phyloP scores from a whole-genome alignment of 1,139 yeast genomes.

The Suhomyces atakaporum region DNA sequence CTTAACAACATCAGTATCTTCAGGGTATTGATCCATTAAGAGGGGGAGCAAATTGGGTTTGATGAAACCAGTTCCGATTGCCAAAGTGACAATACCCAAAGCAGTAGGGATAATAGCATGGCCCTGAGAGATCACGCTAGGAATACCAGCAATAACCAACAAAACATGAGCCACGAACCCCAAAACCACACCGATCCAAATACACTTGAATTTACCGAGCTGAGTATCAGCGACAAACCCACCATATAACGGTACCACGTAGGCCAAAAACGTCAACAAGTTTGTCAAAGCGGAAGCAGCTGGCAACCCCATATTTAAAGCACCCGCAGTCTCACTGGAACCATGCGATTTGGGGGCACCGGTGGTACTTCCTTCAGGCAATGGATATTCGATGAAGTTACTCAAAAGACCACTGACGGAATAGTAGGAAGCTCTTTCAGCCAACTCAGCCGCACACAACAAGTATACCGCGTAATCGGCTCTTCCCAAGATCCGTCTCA shows the following conservation, averaged over 20 bases:
- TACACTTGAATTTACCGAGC: slow-evolving; percentile 23
- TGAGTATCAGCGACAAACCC: slow-evolving; percentile 26
- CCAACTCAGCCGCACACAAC: slow-evolving; percentile 24
- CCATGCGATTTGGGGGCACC: slow-evolving; percentile 17
- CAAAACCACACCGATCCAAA: slow-evolving; percentile 26
- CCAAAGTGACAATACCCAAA: slow-evolving; percentile 23
- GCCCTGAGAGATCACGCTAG: slow-evolving; percentile 20
- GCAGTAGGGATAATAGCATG: slow-evolving; percentile 22
- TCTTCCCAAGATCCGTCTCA: slow-evolving; percentile 22
- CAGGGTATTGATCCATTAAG: slow-evolving; percentile 53
- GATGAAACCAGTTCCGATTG: slow-evolving; percentile 49
- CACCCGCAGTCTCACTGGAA: slow-evolving; percentile 22
- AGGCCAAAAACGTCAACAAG: slow-evolving; percentile 24
- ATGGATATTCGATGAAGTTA: slow-evolving; percentile 25
- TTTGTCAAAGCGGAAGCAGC: slow-evolving; percentile 22
- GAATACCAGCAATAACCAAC: slow-evolving; percentile 24
- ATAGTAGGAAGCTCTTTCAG: slow-evolving; percentile 27
- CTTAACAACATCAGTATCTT: slow-evolving; percentile 59
- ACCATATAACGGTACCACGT: slow-evolving; percentile 25
- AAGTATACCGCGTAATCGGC: slow-evolving; percentile 20
- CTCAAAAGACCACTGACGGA: slow-evolving; percentile 22
- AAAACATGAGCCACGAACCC: slow-evolving; percentile 28
- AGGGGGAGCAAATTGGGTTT: slow-evolving; percentile 56
- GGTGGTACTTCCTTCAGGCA: slow-evolving; percentile 11
- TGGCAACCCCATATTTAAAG: slow-evolving; percentile 22